Evolutionary conservation across 805 yeast genomes (phyloP), one percentile per base, ranked within the genome.

Genomic region (Hanseniaspora meyeri): DNA sequence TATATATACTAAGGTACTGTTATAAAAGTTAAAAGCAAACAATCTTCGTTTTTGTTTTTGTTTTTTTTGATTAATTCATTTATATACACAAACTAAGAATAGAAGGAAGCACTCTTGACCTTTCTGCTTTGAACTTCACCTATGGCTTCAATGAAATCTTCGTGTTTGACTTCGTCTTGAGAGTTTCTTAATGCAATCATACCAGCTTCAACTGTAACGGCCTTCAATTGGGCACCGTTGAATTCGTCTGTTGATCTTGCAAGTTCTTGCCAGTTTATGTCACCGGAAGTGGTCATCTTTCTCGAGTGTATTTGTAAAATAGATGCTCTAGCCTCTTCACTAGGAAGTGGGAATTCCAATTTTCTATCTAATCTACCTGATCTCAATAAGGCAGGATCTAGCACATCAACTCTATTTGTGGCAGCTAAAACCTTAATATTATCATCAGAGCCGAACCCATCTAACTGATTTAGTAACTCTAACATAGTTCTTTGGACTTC

Each of bases 401-500:
- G 77, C 14, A 90, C 95, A 68, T 93, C 99, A 42, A 93, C 97
- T 75, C 98, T 84, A 70, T 93, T 93, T 2, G 99, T 93, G 43
- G 99, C 99, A 14, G 97, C 97, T 61, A 93, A 77, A 46, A 93
- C 97, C 72, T 93, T 93, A 57, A 93, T 98, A 62, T 97, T 77
- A 67, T 93, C 98, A 71, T 93, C 97, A 27, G 95, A 85, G 36
- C 95, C 96, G 67, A 93, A 93, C 50, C 99, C 99, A 73, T 93
- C 99, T 71, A 93, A 77, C 73, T 93, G 98, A 72, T 93, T 93
- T 66, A 93, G 80, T 66, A 93, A 77, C 72, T 93, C 99, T 80
- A 93, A 79, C 99, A 93, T 93, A 36, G 99, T 93, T 80, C 98
- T 85, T 73, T 93, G 98, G 57, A 93, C 96, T 74, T 93, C 98